A percentile compares a stretch with the other conserved stretches of the same genome.
phyloP scores from a whole-genome alignment of 495 filamentous ascomycete genomes.

The Elasticomyces elasticus region DNA sequence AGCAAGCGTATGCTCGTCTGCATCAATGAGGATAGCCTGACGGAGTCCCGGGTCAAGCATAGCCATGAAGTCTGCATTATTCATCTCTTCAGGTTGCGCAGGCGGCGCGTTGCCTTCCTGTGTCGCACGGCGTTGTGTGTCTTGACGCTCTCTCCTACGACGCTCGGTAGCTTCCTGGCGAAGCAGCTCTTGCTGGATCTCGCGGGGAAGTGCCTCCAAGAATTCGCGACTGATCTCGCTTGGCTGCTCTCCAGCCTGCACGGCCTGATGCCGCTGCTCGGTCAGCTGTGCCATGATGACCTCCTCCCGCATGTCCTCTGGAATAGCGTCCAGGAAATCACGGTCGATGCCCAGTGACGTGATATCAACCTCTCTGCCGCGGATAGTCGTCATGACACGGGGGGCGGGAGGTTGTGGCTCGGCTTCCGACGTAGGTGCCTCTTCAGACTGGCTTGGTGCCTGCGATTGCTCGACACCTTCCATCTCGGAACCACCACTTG shows the following conservation, averaged over 20 bases:
- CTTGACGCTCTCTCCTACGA: constrained; percentile 78
- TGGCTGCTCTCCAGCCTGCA: constrained; percentile 70
- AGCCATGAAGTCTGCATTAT: constrained; percentile 82
- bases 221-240: constrained; percentile 90
- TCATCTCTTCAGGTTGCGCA: constrained; percentile 63
- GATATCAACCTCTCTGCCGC: constrained; percentile 78
- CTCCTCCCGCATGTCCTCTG: constrained; percentile 90
- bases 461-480: constrained; percentile 61
- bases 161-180: constrained; percentile 83
- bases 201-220: constrained; percentile 78
- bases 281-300: constrained; percentile 82
- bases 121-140: constrained; percentile 48
- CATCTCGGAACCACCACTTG: constrained; percentile 55
- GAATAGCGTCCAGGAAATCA: constrained; percentile 85
- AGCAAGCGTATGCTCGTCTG: constrained; percentile 78
- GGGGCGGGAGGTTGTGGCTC: constrained; percentile 5
- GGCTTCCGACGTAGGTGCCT: constrained; percentile 27
- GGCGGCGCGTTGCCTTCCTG: constrained; percentile 37
- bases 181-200: constrained; percentile 81
- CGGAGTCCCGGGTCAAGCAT: constrained; percentile 79
- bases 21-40: constrained; percentile 77
- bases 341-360: constrained; percentile 89
- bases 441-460: constrained; percentile 42
- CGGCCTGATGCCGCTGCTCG: constrained; percentile 69
- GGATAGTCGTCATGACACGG: constrained; percentile 68